Base-by-base conservation (phyloP, 1,284 basidiomycete genomes). In the Coniferiporia weirii region DNA sequence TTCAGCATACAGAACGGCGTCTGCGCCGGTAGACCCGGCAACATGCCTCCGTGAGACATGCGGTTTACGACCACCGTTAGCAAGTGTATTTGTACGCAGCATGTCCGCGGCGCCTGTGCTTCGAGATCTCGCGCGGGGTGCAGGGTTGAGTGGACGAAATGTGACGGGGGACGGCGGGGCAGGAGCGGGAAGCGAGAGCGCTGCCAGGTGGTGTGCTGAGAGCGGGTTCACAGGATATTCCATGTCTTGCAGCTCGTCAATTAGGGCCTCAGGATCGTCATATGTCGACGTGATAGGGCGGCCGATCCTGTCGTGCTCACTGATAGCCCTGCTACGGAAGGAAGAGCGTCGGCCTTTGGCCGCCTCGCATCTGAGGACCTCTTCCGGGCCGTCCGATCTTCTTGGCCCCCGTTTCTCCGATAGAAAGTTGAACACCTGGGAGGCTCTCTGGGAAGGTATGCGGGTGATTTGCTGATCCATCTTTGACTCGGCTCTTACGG, bases 381-480 rank as follows among this genome's bases (percentile, higher is more conserved):
- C 71, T 50, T 72, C 69, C 27, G 66, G 59, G 4, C 61, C 66
- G 49, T 56, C 49, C 22, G 61, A 64, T 48, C 60, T 62, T 27
- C 62, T 50, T 12, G 59, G 60, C 34, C 69, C 66, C 50, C 68
- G 66, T 13, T 66, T 67, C 52, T 79, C 76, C 3, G 78, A 79
- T 51, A 89, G 70, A 69, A 89, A 89, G 17, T 75, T 79, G 57
- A 89, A 89, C 38, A 89, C 76, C 63, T 87, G 81, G 3, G 85
- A 84, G 15, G 87, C 87, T 44, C 83, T 77, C 61, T 80, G 80
- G 10, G 84, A 81, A 22, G 5, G 79, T 74, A 54, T 75, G 70
- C 34, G 67, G 63, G 52, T 63, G 65, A 47, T 60, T 64, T 62
- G 64, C 57, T 4, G 65, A n/a, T 40, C 40, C 38, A 38, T 27